Conservation (phyloP, 129 eudicot genomes). For the Flaveria linearis region DNA sequence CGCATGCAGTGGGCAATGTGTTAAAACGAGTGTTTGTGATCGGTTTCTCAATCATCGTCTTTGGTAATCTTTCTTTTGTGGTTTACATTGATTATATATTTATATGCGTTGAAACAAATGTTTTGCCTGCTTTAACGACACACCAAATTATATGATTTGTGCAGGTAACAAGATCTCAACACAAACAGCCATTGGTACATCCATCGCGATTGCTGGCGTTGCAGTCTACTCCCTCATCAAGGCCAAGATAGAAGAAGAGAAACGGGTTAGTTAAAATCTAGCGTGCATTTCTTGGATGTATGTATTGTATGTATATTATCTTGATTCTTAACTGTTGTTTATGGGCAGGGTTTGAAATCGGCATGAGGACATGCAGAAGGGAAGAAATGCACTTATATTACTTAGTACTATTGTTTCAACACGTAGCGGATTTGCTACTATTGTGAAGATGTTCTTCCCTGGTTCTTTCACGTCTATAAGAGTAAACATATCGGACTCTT, state of each 20-base stretch:
- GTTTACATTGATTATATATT: background rate
- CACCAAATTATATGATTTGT: background rate
- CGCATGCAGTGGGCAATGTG: slow-evolving; percentile 97
- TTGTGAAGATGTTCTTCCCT: slow-evolving; percentile 45
- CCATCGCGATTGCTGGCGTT: slow-evolving; percentile 95
- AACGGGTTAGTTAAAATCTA: slow-evolving; percentile 56
- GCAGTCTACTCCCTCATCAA: slow-evolving; percentile 80
- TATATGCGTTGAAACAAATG: background rate
- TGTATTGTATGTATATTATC: background rate
- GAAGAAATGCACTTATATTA: slow-evolving; percentile 29
- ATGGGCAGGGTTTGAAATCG: slow-evolving; percentile 55
- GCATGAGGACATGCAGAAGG: slow-evolving; percentile 39
- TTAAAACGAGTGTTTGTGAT: slow-evolving; percentile 96
- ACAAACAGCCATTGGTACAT: slow-evolving; percentile 93
- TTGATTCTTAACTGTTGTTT: background rate
- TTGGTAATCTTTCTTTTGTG: slow-evolving; percentile 50
- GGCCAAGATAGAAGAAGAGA: slow-evolving; percentile 97
- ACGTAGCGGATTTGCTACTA: slow-evolving; percentile 33
- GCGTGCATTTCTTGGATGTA: background rate
- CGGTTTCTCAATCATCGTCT: slow-evolving; percentile 84
- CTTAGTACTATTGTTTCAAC: slow-evolving; percentile 28
- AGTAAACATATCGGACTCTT: slow-evolving; percentile 41
- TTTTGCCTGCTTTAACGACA: background rate
- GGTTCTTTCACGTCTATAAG: slow-evolving; percentile 38
- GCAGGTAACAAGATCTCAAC: slow-evolving; percentile 93